A percentile compares a stretch with the other conserved stretches of the same genome.
Conservation (phyloP, 768 basidiomycete genomes). For the Inosperma sp. region DNA sequence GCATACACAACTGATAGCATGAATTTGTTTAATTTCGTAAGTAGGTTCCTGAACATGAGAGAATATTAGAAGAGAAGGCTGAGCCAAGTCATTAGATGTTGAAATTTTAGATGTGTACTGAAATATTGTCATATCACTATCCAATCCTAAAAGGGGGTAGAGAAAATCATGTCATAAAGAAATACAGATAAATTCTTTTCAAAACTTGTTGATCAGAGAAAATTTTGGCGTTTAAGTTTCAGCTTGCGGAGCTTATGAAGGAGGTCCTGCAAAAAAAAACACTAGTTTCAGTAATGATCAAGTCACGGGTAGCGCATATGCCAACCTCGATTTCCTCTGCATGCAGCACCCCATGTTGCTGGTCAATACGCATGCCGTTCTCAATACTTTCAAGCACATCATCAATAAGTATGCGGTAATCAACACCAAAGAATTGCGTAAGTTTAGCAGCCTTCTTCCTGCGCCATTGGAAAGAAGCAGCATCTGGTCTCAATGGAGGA, state of each 20-base stretch:
- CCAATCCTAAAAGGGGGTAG: no score
- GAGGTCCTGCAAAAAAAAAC: slow-evolving; percentile 41
- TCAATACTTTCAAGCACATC: slow-evolving; percentile 83
- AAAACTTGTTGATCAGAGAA: slow-evolving; percentile 17
- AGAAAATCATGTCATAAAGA: no score
- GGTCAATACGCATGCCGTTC: slow-evolving; percentile 65
- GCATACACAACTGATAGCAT: no score
- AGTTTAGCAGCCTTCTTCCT: slow-evolving; percentile 77
- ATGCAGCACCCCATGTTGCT: slow-evolving; percentile 55
- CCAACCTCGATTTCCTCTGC: slow-evolving; percentile 71
- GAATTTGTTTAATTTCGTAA: no score
- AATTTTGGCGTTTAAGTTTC: slow-evolving; percentile 44
- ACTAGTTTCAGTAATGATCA: slow-evolving; percentile 7
- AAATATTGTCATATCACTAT: no score
- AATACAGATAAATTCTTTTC: no score
- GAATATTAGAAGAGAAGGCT: no score
- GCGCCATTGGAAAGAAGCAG: slow-evolving; percentile 62
- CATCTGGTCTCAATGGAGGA: slow-evolving; percentile 34
- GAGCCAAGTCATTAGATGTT: no score
- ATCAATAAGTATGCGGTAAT: slow-evolving; percentile 71
- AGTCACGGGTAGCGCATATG: slow-evolving; percentile 10
- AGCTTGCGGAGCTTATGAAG: slow-evolving; percentile 50
- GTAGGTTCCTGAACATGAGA: no score
- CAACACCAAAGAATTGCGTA: slow-evolving; percentile 82
- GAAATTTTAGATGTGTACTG: no score